Percentiles rank a stretch among this genome's conserved stretches.
These are phyloP conservation scores for Gossypium australe DNA, from an alignment of 345 rosid genomes.

Conservation along the genomic window DNA sequence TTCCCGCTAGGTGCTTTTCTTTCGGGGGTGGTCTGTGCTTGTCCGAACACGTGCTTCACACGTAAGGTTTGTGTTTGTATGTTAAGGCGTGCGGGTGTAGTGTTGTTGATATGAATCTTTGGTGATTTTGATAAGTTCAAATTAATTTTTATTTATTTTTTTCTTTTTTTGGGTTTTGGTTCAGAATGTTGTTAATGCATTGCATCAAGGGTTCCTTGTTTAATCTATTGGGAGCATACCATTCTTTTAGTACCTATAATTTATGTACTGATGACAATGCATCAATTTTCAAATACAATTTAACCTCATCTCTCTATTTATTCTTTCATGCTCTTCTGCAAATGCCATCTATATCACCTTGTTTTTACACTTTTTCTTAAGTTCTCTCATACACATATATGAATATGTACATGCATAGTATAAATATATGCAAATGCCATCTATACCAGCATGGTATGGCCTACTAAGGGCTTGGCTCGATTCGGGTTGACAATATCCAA, in stretches of 20 bases:
- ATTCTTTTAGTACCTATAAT: constrained; percentile 37
- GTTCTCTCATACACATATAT: too few relatives aligned
- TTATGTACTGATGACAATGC: constrained; percentile 30
- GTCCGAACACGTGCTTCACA: constrained; percentile 14
- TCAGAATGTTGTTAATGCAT: constrained; percentile 10
- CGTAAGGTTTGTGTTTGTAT: constrained; percentile 31
- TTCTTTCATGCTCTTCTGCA: background rate
- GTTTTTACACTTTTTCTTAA: too few relatives aligned
- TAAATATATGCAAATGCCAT: background rate
- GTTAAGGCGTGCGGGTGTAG: constrained; percentile 32
- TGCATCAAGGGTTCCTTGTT: constrained; percentile 19
- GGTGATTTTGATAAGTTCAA: constrained; percentile 23
- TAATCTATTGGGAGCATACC: constrained; percentile 24
- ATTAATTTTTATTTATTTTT: background rate
- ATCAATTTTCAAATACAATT: constrained; percentile 27
- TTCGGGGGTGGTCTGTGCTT: constrained; percentile 5
- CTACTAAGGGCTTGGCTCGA: too few relatives aligned
- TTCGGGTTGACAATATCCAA: too few relatives aligned
- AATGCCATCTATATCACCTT: background rate
- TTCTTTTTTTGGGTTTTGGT: background rate
- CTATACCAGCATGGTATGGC: too few relatives aligned
- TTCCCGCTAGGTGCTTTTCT: constrained; percentile 16
- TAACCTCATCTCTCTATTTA: constrained; percentile 7
- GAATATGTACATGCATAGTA: background rate
- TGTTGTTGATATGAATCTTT: constrained; percentile 24